Percentiles rank a stretch among this genome's conserved stretches.
These are phyloP conservation scores for Pichia cabralensis DNA, from an alignment of 805 yeast species.

Conservation along the genomic window DNA sequence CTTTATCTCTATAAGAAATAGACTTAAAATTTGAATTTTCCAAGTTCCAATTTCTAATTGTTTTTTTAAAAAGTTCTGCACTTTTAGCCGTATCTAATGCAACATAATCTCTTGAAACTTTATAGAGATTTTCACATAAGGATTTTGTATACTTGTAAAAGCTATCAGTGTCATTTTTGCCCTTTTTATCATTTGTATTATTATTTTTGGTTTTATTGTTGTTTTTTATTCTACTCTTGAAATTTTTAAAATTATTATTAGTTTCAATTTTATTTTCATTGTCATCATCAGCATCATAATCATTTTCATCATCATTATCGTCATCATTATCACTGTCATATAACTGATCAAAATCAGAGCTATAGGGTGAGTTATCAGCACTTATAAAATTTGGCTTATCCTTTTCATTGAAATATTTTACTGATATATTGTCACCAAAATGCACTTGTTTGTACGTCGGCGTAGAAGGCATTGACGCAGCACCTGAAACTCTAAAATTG, in stretches of 20 bases:
- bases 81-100: slow-evolving; percentile 10
- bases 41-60: slow-evolving; percentile 34
- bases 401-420: slow-evolving; percentile 59
- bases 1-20: slow-evolving; percentile 34
- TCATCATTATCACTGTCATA: slow-evolving; percentile 18
- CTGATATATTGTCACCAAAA: slow-evolving; percentile 68
- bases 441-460: slow-evolving; percentile 72
- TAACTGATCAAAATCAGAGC: slow-evolving; percentile 26
- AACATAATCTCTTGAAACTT: slow-evolving; percentile 14
- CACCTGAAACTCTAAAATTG: slow-evolving; percentile 12
- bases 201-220: slow-evolving; percentile 7
- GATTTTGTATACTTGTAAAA: too few relatives aligned
- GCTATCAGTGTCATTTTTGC: slow-evolving; percentile 9
- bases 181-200: slow-evolving; percentile 9
- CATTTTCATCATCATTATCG: slow-evolving; percentile 21
- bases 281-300: slow-evolving; percentile 19
- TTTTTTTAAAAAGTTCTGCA: slow-evolving; percentile 14
- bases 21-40: slow-evolving; percentile 32
- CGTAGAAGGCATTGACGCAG: slow-evolving; percentile 37
- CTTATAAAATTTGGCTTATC: slow-evolving; percentile 75
- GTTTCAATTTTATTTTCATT: slow-evolving; percentile 13
- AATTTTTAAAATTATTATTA: background rate
- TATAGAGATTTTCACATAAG: slow-evolving; percentile 11
- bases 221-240: background rate
- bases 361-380: slow-evolving; percentile 51